phyloP scores from a whole-genome alignment of 202 grass and related monocot species.

The Tripidium arundinaceum region DNA sequence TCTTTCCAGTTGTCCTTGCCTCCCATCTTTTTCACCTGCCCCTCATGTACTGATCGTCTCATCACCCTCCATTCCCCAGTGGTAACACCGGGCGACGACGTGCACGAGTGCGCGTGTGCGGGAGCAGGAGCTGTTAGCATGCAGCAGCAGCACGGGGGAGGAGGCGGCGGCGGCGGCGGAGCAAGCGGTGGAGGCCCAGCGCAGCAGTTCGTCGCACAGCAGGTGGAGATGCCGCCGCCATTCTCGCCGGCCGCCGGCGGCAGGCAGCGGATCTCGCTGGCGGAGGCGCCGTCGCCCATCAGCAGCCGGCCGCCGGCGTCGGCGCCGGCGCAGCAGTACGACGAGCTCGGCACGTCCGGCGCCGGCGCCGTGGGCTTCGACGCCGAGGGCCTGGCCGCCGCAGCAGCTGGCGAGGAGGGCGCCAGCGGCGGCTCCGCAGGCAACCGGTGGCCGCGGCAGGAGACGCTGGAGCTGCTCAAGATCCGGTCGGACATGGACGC shows the following conservation, averaged over 20 bases:
- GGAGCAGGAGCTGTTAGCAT: slow-evolving; percentile 47
- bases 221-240: slow-evolving; percentile 54
- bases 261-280: slow-evolving; percentile 41
- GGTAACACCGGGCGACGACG: slow-evolving; percentile 32
- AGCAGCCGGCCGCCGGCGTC: slow-evolving; percentile 64
- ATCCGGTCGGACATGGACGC: slow-evolving; percentile 96
- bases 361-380: slow-evolving; percentile 40
- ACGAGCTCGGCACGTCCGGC: slow-evolving; percentile 40
- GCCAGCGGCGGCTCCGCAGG: slow-evolving; percentile 48
- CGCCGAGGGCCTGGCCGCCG: slow-evolving; percentile 46
- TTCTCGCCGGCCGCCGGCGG: slow-evolving; percentile 34
- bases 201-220: slow-evolving; percentile 39
- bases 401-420: slow-evolving; percentile 57
- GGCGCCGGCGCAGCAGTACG: slow-evolving; percentile 36
- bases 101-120: slow-evolving; percentile 37
- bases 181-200: slow-evolving; percentile 27
- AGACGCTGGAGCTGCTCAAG: slow-evolving; percentile 93
- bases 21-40: slow-evolving; percentile 74
- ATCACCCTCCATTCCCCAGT: slow-evolving; percentile 53
- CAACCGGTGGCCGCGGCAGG: slow-evolving; percentile 92
- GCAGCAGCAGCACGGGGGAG: slow-evolving; percentile 47
- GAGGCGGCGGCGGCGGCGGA: slow-evolving; percentile 27
- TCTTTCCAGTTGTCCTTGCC: slow-evolving; percentile 26
- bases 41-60: slow-evolving; percentile 78
- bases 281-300: slow-evolving; percentile 80